Conservation (phyloP, 495 filamentous ascomycete genomes). For the Saxophila tyrrhenica region DNA sequence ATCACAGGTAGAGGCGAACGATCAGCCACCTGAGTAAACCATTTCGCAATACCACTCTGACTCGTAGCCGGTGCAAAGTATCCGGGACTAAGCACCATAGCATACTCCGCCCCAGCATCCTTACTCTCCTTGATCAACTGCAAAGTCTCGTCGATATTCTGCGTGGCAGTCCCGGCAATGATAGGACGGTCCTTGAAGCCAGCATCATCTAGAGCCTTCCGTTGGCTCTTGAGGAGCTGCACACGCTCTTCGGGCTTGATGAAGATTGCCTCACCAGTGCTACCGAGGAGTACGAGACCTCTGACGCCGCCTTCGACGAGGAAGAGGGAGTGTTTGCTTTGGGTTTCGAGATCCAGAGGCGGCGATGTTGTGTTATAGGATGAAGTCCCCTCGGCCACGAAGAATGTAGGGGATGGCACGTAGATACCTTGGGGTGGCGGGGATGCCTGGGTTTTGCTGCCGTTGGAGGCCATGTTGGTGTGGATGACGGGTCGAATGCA, state of each 20-base stretch:
- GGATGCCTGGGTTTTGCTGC: not conserved
- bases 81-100: conserved; percentile 27
- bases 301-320: conserved; percentile 51
- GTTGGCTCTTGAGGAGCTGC: conserved; percentile 42
- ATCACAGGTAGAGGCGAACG: conserved; percentile 22
- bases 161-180: conserved; percentile 55
- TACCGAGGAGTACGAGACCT: conserved; percentile 56
- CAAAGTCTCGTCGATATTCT: conserved; percentile 52
- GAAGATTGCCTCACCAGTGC: conserved; percentile 59
- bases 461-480: not conserved
- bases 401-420: conserved; percentile 36
- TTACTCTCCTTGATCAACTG: conserved; percentile 45
- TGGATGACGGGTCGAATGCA: too few relatives aligned
- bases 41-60: conserved; percentile 21
- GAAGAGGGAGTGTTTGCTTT: conserved; percentile 48
- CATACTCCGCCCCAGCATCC: conserved; percentile 52
- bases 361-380: conserved; percentile 29
- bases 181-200: conserved; percentile 53
- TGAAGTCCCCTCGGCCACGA: conserved; percentile 28
- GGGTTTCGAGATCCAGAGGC: conserved; percentile 43
- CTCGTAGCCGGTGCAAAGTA: conserved; percentile 22
- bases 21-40: conserved; percentile 23
- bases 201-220: conserved; percentile 40
- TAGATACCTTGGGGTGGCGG: conserved; percentile 2
- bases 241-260: conserved; percentile 48